Evolutionary conservation across 495 filamentous ascomycete species (phyloP).

Genomic region (Filosporella fistucella): DNA sequence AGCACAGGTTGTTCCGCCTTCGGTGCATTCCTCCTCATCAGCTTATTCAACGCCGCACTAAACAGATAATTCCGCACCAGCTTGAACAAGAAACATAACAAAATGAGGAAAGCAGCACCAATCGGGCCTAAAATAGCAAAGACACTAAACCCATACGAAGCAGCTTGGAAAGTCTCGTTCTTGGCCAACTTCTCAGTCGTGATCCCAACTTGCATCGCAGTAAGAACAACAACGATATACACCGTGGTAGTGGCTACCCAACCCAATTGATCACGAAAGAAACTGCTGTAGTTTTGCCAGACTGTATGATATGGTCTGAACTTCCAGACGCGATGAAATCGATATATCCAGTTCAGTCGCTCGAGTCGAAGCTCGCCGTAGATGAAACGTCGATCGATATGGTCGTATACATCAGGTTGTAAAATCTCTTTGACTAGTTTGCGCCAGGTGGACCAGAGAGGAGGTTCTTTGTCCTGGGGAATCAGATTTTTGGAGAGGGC

Average conservation of each 20-base stretch:
- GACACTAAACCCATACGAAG: slow-evolving; percentile 25
- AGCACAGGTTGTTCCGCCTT: no score
- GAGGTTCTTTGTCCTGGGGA: slow-evolving; percentile 15
- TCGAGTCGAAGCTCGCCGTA: slow-evolving; percentile 37
- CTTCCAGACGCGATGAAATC: background rate
- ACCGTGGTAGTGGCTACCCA: slow-evolving; percentile 26
- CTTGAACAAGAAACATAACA: slow-evolving; percentile 15
- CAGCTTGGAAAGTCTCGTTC: slow-evolving; percentile 11
- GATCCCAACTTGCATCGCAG: slow-evolving; percentile 33
- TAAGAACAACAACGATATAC: slow-evolving; percentile 29
- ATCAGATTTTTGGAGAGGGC: slow-evolving; percentile 27
- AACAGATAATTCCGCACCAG: no score
- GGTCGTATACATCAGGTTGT: background rate
- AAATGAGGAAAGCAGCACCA: slow-evolving; percentile 10
- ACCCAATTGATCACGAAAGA: slow-evolving; percentile 29
- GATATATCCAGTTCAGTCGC: slow-evolving; percentile 29
- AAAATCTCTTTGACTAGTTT: background rate
- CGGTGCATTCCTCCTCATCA: no score
- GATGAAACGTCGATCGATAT: slow-evolving; percentile 23
- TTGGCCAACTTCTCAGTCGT: slow-evolving; percentile 6
- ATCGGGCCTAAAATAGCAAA: slow-evolving; percentile 20
- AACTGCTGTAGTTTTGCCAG: slow-evolving; percentile 18
- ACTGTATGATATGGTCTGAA: slow-evolving; percentile 19
- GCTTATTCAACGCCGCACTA: no score
- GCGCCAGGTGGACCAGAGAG: slow-evolving; percentile 23